Conservation (phyloP, 1,284 basidiomycete genomes). For the Ustilago vetiveriae region DNA sequence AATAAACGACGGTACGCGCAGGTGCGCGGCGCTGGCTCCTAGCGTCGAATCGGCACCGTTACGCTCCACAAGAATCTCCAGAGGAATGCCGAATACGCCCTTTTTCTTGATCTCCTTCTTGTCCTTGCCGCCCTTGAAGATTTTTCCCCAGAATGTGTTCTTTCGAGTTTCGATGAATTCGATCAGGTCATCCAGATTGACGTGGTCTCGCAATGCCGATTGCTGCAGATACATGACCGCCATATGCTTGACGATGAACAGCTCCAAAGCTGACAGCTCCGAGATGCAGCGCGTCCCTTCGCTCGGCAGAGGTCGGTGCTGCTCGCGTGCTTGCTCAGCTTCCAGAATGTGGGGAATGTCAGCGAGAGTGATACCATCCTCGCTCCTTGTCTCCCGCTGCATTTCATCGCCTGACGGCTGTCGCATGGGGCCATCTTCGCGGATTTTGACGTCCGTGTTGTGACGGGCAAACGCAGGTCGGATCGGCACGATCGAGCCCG, state of each 20-base stretch:
- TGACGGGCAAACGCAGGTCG: constrained; percentile 80
- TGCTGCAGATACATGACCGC: constrained; percentile 81
- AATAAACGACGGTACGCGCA: constrained; percentile 94
- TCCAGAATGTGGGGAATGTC: constrained; percentile 94
- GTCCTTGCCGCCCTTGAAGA: constrained; percentile 84
- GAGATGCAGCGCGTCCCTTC: constrained; percentile 81
- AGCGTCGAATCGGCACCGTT: constrained; percentile 93
- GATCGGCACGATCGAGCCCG: constrained; percentile 69
- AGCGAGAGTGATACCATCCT: constrained; percentile 91
- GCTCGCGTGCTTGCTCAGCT: constrained; percentile 86
- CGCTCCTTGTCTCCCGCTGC: constrained; percentile 67
- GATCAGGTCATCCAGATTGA: constrained; percentile 87
- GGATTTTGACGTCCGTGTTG: constrained; percentile 87
- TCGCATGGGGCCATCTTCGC: constrained; percentile 74
- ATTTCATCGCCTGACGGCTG: constrained; percentile 58
- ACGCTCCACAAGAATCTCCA: constrained; percentile 92
- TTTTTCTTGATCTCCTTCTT: constrained; percentile 73
- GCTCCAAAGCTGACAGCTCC: constrained; percentile 83
- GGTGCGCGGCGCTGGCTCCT: constrained; percentile 83
- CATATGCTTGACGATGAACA: constrained; percentile 90
- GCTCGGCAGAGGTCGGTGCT: constrained; percentile 76
- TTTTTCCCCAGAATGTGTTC: constrained; percentile 93
- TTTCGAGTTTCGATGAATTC: constrained; percentile 94
- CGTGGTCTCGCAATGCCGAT: constrained; percentile 77
- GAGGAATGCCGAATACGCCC: constrained; percentile 87